Evolutionary conservation across 1,284 basidiomycete species (phyloP), one percentile per base, ranked within the genome.

Genomic region (Wallemia hederae): DNA sequence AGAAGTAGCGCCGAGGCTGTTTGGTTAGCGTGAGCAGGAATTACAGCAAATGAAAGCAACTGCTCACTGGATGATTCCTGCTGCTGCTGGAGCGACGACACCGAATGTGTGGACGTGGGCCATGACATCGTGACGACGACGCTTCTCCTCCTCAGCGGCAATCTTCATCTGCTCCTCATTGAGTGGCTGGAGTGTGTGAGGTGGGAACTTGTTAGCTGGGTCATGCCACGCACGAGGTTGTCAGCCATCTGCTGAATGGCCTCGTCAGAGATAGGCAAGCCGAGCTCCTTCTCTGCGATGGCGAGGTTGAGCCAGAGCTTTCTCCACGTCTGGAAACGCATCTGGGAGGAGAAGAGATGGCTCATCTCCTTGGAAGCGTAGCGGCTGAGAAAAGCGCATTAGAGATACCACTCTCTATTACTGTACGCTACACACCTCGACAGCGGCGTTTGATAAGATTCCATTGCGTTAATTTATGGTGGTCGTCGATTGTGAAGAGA

Each of bases 291-390:
- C 73, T 98, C 90, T 11, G 91, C 92, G 61, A 86, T 83, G 61
- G 92, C 94, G 58, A 98, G 83, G 71, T 85, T 92, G 65, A 98
- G 79, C 92, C 92, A 98, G 25, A 98, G 78, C 69, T 85, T 78
- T 65, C 92, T 77, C 92, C 92, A 98, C n/a, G 91, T 97, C 63
- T 80, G 80, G 72, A 94, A 98, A 25, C 94, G 85, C 65, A 85
- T 92, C 90, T 94, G 61, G 61, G 84, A 79, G 55, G 91, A 97
- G 75, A 97, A 98, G 61, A 98, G 78, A 72, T 87, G 78, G 15
- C 89, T 83, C 92, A 97, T 97, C 74, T 97, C 92, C 71, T 92
- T 92, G 76, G 86, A 91, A 24, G 94, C 94, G 85, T 98, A 98
- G 61, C 92, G 90, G 69, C 90, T 94, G 25, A 7, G 5, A 28